phyloP scores from a whole-genome alignment of 2,329 filamentous ascomycete species.

The Dendrostoma leiphaemia region DNA sequence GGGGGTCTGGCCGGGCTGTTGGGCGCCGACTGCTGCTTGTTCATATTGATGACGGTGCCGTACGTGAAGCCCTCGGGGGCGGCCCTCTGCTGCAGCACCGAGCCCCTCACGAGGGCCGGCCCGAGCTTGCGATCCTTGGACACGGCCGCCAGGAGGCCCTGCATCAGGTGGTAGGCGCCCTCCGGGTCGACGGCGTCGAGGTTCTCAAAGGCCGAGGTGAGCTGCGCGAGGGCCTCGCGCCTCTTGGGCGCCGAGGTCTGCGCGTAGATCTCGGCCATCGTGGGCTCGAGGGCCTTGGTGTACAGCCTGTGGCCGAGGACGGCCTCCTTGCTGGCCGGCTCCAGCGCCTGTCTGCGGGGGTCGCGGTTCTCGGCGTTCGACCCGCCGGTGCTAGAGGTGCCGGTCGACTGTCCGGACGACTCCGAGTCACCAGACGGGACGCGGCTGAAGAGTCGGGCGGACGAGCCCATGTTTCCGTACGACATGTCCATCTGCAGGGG shows the following conservation, averaged over 20 bases:
- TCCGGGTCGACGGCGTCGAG: conserved; percentile 88
- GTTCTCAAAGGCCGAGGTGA: conserved; percentile 82
- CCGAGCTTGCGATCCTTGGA: conserved; percentile 67
- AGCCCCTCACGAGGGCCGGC: conserved; percentile 41
- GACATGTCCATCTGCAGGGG: conserved; percentile 87
- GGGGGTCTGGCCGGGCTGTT: conserved; percentile 34
- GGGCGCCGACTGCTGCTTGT: conserved; percentile 35
- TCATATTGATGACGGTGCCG: conserved; percentile 59
- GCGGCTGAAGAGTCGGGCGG: conserved; percentile 85
- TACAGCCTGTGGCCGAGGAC: conserved; percentile 79
- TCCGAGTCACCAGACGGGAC: conserved; percentile 69
- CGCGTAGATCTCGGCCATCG: conserved; percentile 82
- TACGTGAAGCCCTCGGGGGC: conserved; percentile 46
- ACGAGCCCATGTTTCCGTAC: conserved; percentile 90
- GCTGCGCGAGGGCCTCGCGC: conserved; percentile 76
- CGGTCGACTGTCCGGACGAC: conserved; percentile 33
- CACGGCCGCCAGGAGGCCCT: conserved; percentile 71
- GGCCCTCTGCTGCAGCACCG: conserved; percentile 30
- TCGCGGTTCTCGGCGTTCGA: conserved; percentile 61
- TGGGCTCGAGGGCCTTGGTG: conserved; percentile 75
- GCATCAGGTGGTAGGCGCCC: conserved; percentile 82
- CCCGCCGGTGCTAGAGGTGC: conserved; percentile 34
- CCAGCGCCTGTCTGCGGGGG: conserved; percentile 37
- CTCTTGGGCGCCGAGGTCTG: conserved; percentile 67
- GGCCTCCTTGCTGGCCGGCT: conserved; percentile 74